These are phyloP conservation scores for Casaregolazyma lundiana DNA, from an alignment of 1,139 yeast species.

Conservation along the genomic window DNA sequence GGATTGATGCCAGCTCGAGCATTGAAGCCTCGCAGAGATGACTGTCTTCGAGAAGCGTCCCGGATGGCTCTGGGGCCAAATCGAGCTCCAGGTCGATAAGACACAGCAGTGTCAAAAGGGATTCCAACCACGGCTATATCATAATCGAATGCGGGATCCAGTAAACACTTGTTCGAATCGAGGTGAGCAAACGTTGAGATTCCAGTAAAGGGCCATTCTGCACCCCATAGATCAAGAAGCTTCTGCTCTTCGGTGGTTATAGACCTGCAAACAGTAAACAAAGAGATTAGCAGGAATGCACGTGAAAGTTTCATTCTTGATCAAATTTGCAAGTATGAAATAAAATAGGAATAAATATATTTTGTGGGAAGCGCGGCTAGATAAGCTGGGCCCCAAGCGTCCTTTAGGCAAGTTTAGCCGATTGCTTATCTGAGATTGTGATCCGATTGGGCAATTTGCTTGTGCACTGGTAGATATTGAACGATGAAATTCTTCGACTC, in stretches of 20 bases:
- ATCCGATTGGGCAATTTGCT: too few relatives aligned
- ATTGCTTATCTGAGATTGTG: not conserved
- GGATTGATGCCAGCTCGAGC: conserved; percentile 63
- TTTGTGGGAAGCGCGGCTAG: not conserved
- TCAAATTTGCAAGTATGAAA: too few relatives aligned
- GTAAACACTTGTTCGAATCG: conserved; percentile 53
- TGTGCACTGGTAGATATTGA: too few relatives aligned
- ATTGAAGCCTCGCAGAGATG: conserved; percentile 36
- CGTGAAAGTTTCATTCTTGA: not conserved
- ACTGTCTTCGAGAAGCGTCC: conserved; percentile 61
- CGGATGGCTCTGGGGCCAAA: conserved; percentile 79
- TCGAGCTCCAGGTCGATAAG: conserved; percentile 72
- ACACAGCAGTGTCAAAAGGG: conserved; percentile 73
- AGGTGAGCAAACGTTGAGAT: conserved; percentile 63
- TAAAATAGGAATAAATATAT: not conserved
- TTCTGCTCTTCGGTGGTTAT: not conserved
- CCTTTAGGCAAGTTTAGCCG: not conserved
- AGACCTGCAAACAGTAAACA: not conserved
- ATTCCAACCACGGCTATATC: conserved; percentile 72
- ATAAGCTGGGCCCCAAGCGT: too few relatives aligned
- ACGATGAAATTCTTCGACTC: too few relatives aligned
- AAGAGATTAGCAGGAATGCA: not conserved
- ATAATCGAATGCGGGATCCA: conserved; percentile 37
- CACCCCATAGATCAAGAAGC: conserved; percentile 23
- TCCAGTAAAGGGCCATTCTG: conserved; percentile 25